These are phyloP conservation scores for Diaporthe ilicicola DNA, from an alignment of 2,329 filamentous ascomycete species.

Conservation along the genomic window DNA sequence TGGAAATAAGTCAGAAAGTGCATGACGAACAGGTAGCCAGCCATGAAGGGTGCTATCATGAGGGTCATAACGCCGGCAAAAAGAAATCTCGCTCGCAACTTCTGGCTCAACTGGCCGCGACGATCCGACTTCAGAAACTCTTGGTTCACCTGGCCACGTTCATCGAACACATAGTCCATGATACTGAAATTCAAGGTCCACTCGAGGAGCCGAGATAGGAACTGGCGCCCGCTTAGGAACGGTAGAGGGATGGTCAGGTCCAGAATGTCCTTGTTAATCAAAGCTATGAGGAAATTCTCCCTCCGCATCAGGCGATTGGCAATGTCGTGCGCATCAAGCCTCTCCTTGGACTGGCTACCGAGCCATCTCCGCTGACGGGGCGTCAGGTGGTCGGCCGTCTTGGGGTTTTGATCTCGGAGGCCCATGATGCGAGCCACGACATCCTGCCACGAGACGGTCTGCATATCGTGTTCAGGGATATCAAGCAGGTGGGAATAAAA, in stretches of 20 bases:
- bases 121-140: slow-evolving; percentile 87
- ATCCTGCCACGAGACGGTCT: slow-evolving; percentile 94
- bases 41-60: slow-evolving; percentile 84
- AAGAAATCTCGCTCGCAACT: slow-evolving; percentile 78
- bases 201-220: slow-evolving; percentile 89
- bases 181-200: slow-evolving; percentile 93
- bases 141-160: slow-evolving; percentile 84
- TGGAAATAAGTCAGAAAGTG: slow-evolving; percentile 98
- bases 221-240: slow-evolving; percentile 78
- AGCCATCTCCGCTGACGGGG: slow-evolving; percentile 64
- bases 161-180: slow-evolving; percentile 93
- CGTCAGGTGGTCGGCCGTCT: slow-evolving; percentile 70
- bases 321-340: slow-evolving; percentile 95
- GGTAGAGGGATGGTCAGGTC: slow-evolving; percentile 88
- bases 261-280: slow-evolving; percentile 96
- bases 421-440: slow-evolving; percentile 87
- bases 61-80: slow-evolving; percentile 89
- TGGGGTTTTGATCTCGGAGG: slow-evolving; percentile 85
- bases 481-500: slow-evolving; percentile 86
- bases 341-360: slow-evolving; percentile 88
- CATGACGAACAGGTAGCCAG: slow-evolving; percentile 85
- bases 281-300: slow-evolving; percentile 95
- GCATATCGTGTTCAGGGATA: slow-evolving; percentile 85
- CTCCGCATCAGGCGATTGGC: slow-evolving; percentile 96
- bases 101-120: slow-evolving; percentile 79